Evolutionary conservation across 768 basidiomycete species (phyloP).

Genomic region (Psilocybe azurescens): DNA sequence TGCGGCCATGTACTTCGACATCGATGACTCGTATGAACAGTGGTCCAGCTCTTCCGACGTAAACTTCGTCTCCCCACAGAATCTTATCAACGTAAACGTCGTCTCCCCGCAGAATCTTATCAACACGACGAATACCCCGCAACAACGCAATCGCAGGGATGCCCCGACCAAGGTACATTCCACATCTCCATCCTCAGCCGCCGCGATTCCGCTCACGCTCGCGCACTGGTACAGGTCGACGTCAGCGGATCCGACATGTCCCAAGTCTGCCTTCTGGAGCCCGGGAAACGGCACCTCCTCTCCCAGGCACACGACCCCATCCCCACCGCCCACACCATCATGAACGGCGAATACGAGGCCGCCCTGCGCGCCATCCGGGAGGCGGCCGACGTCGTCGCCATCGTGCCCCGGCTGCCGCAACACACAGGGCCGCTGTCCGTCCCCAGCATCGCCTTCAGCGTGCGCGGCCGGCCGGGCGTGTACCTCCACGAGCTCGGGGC

Average conservation of each 20-base stretch:
- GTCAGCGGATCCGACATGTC: background rate
- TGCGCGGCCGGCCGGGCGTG: slow-evolving; percentile 27
- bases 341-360: slow-evolving; percentile 18
- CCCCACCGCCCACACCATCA: slow-evolving; percentile 17
- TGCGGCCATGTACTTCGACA: background rate
- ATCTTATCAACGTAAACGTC: too few species aligned
- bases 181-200: too few species aligned
- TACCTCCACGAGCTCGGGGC: slow-evolving; percentile 15
- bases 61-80: too few species aligned
- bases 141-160: too few species aligned
- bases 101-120: slow-evolving; percentile 3
- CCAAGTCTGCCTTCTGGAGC: slow-evolving; percentile 1
- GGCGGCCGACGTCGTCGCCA: slow-evolving; percentile 13
- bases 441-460: slow-evolving; percentile 25
- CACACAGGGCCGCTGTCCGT: slow-evolving; percentile 17
- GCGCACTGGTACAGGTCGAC: background rate
- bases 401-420: slow-evolving; percentile 21
- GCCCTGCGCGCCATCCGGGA: background rate
- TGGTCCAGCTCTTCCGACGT: too few species aligned
- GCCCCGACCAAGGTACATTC: background rate
- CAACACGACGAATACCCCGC: background rate
- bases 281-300: slow-evolving; percentile 10
- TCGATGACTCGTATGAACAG: too few species aligned
- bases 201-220: background rate
- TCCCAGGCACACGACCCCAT: slow-evolving; percentile 10